Conservation (phyloP, 257 asterid genomes). For the Nicotiana paniculata region DNA sequence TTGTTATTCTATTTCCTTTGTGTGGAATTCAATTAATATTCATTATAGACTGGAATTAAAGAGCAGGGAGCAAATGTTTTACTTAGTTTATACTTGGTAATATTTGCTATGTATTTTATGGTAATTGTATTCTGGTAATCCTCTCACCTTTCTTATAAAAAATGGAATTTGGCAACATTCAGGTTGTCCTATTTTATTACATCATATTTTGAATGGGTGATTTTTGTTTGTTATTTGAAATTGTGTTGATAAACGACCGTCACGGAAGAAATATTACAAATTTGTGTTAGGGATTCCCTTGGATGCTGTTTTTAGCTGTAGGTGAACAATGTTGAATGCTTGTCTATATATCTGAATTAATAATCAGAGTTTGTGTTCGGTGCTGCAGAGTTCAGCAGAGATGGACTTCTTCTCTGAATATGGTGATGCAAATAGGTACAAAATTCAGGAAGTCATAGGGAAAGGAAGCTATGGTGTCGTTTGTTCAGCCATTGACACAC, state of each 20-base stretch:
- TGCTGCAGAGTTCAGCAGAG: constrained; percentile 57
- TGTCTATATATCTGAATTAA: background rate
- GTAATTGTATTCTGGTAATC: background rate
- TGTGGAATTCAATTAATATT: background rate
- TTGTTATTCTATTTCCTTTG: background rate
- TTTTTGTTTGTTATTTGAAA: background rate
- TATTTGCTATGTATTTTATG: background rate
- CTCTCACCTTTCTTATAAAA: background rate
- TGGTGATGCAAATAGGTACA: constrained; percentile 82
- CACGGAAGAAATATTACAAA: background rate
- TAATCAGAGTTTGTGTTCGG: background rate
- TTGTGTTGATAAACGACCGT: background rate
- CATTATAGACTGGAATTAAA: background rate
- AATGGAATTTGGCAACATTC: background rate
- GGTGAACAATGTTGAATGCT: background rate
- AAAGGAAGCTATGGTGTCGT: constrained; percentile 96
- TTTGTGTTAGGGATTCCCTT: background rate
- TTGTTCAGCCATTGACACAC: constrained; percentile 80
- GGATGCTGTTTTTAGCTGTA: background rate
- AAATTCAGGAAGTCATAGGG: constrained; percentile 79
- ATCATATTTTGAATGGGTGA: background rate
- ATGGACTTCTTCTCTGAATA: constrained; percentile 83
- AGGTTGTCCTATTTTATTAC: background rate
- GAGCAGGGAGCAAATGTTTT: background rate
- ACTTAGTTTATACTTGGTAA: background rate